phyloP scores from a whole-genome alignment of 2,329 filamentous ascomycete species.

The Scleromitrula shiraiana region DNA sequence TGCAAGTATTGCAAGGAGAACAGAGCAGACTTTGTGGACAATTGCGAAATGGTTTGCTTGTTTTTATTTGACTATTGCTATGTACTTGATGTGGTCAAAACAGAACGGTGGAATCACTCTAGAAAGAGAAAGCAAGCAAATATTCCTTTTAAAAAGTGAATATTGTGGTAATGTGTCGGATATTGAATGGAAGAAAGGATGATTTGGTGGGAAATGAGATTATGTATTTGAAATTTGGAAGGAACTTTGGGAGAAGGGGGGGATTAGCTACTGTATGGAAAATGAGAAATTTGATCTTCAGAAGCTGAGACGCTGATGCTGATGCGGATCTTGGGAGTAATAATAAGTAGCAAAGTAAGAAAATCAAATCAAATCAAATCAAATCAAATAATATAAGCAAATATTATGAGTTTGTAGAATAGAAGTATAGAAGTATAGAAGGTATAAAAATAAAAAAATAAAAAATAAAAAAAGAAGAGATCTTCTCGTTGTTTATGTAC shows the following conservation, averaged over 20 bases:
- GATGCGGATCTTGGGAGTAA: too few relatives aligned
- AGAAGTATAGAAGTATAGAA: background rate
- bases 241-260: too few relatives aligned
- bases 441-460: too few relatives aligned
- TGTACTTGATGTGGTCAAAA: conserved; percentile 36
- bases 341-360: too few relatives aligned
- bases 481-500: too few relatives aligned
- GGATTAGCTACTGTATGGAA: too few relatives aligned
- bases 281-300: too few relatives aligned
- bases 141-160: conserved; percentile 7
- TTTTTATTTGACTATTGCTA: conserved; percentile 46
- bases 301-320: too few relatives aligned
- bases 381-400: too few relatives aligned
- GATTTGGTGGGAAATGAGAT: conserved; percentile 10
- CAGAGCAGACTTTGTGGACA: conserved; percentile 28
- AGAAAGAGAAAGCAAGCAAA: conserved; percentile 21
- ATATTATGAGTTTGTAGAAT: background rate
- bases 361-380: too few relatives aligned
- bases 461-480: too few relatives aligned
- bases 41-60: conserved; percentile 23
- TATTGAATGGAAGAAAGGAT: conserved; percentile 7
- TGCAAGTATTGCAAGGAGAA: conserved; percentile 24
- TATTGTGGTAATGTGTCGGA: background rate
- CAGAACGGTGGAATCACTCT: conserved; percentile 19
- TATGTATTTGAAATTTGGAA: conserved; percentile 10